These are phyloP conservation scores for Lyophyllum semitale DNA, from an alignment of 768 basidiomycete species.

Conservation along the genomic window DNA sequence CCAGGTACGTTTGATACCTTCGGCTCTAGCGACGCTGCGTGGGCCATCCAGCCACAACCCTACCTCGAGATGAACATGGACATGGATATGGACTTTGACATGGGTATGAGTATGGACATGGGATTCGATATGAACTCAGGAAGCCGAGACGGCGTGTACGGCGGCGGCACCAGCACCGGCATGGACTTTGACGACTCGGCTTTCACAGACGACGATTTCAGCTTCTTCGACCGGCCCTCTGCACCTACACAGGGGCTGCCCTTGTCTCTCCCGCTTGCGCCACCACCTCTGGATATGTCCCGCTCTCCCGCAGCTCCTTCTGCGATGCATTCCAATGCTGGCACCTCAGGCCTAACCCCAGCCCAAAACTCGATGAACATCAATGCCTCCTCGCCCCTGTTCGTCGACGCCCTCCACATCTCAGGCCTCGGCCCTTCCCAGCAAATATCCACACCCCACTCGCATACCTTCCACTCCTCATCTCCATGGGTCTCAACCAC, in stretches of 20 bases:
- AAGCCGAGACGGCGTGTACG: slow-evolving; percentile 15
- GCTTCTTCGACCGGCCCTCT: slow-evolving; percentile 75
- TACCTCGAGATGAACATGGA: slow-evolving; percentile 34
- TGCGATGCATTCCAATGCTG: neutral
- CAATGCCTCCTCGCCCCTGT: neutral
- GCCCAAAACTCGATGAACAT: slow-evolving; percentile 20
- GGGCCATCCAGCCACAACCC: slow-evolving; percentile 25
- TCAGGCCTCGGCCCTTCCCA: neutral
- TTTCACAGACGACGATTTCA: slow-evolving; percentile 89
- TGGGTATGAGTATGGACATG: slow-evolving; percentile 37
- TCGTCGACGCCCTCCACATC: neutral
- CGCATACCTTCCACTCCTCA: slow-evolving; percentile 2
- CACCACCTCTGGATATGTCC: neutral
- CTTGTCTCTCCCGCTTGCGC: neutral
- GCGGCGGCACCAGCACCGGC: slow-evolving; percentile 29
- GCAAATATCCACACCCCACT: neutral
- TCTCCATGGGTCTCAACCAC: slow-evolving; percentile 10
- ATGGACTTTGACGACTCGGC: slow-evolving; percentile 55
- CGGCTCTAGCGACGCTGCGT: slow-evolving; percentile 27
- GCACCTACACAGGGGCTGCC: slow-evolving; percentile 11
- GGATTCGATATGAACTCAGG: slow-evolving; percentile 31
- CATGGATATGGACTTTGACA: slow-evolving; percentile 49
- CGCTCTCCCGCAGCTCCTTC: neutral
- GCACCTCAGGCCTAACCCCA: slow-evolving; percentile 23
- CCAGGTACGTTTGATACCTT: slow-evolving; percentile 1